Base-by-base conservation (phyloP, 2,329 filamentous ascomycete genomes). In the Macrophomina tecta region DNA sequence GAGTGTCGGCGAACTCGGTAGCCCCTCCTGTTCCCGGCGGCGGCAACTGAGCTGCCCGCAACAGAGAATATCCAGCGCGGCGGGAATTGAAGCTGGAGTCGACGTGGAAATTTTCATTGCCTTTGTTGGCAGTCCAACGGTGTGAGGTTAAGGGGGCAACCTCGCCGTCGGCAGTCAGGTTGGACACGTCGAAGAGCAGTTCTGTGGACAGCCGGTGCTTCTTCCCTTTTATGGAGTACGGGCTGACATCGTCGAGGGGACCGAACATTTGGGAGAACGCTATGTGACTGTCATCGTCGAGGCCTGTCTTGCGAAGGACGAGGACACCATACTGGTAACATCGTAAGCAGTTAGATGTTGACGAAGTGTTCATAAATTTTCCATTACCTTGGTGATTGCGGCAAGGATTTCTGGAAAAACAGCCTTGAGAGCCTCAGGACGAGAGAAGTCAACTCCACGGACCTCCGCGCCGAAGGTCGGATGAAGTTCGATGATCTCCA, bases 141-240 rank as follows among this genome's bases (percentile, higher is more conserved):
- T 23, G 80, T 76, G 64, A 76, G 78, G 62, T 79, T 76, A 3
- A 79, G 69, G 42, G 79, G 75, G n/a, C 76, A 1, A 84, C 70
- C 1, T 75, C 74, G 52, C 82, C 82, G 49, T 85, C 80, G 1
- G 79, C 78, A 58, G 85, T 81, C 12, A 87, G 75, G 72, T 89
- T 89, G 62, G 83, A 80, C 0, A 85, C 85, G 69, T 89, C 86
- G 72, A 88, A 88, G 0, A 89, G 79, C 72, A 87, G 49, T 80
- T 76, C 68, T 83, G 79, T 1, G 75, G 70, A 68, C 85, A 82
- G 23, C 4, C 85, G 82, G 67, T 82, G 78, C 70, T 81, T 79
- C 51, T 83, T 80, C 16, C 82, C 84, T 0, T 75, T 77, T 1
- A 75, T 75, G 7, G 83, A 75, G 74, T 84, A 87, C 0, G 82